Evolutionary conservation across 2,329 filamentous ascomycete genomes (phyloP).

Genomic region (Chrysosporium keratinophilum): DNA sequence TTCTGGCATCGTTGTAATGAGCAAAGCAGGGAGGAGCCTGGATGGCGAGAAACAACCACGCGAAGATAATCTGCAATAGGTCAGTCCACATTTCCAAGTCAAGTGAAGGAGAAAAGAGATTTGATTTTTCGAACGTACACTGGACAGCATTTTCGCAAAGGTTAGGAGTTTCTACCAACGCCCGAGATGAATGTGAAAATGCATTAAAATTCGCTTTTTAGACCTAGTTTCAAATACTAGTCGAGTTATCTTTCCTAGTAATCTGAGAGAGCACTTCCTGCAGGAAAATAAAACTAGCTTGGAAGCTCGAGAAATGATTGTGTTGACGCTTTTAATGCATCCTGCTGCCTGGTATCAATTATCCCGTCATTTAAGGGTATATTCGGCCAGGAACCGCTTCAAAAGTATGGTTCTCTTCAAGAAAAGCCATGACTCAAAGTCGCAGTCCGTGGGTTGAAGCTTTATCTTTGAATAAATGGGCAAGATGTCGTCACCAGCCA

Average conservation of each 20-base stretch:
- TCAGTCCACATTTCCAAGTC: neutral
- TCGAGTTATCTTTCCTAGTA: too few relatives aligned
- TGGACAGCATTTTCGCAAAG: slow-evolving; percentile 3
- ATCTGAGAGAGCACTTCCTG: neutral
- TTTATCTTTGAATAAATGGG: neutral
- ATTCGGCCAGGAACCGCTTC: neutral
- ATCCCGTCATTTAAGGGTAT: too few relatives aligned
- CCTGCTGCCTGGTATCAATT: neutral
- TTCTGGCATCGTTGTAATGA: slow-evolving; percentile 3
- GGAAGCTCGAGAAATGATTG: neutral
- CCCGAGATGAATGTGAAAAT: neutral
- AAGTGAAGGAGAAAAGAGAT: neutral
- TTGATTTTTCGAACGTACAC: neutral
- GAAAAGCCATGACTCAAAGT: neutral
- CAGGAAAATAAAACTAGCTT: neutral
- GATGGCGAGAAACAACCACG: slow-evolving; percentile 9
- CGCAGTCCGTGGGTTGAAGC: neutral
- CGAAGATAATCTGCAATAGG: neutral
- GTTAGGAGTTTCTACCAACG: neutral
- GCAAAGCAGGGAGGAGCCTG: neutral
- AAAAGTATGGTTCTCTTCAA: neutral
- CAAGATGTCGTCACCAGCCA: slow-evolving; percentile 1
- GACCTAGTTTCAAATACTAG: too few relatives aligned
- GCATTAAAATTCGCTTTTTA: neutral
- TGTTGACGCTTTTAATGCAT: neutral